Conservation (phyloP, 2,329 filamentous ascomycete species). For the Xylaria arbuscula region DNA sequence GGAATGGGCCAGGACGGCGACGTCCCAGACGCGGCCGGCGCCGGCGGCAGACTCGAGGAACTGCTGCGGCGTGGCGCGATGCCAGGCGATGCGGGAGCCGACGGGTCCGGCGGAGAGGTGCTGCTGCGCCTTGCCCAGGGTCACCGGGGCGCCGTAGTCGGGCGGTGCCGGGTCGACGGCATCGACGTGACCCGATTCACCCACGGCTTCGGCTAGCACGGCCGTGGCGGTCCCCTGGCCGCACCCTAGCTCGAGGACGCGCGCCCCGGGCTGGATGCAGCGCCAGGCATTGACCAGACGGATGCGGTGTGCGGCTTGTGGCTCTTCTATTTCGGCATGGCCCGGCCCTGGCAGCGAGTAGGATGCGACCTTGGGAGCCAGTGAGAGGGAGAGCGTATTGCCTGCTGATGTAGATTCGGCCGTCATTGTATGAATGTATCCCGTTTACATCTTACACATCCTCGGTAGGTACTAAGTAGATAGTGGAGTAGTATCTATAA, state of each 20-base stretch:
- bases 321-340: slow-evolving; percentile 35
- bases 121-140: slow-evolving; percentile 60
- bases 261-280: slow-evolving; percentile 52
- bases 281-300: slow-evolving; percentile 52
- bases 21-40: slow-evolving; percentile 52
- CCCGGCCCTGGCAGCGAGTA: slow-evolving; percentile 28
- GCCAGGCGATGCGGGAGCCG: slow-evolving; percentile 58
- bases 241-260: slow-evolving; percentile 68
- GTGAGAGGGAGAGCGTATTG: not conserved
- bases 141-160: slow-evolving; percentile 62
- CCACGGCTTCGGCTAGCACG: slow-evolving; percentile 62
- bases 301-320: slow-evolving; percentile 53
- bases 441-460: too few relatives aligned
- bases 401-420: not conserved
- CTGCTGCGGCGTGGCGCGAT: slow-evolving; percentile 52
- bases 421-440: not conserved
- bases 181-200: slow-evolving; percentile 57
- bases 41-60: slow-evolving; percentile 51
- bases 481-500: too few relatives aligned
- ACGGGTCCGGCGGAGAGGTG: slow-evolving; percentile 56
- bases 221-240: slow-evolving; percentile 69
- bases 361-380: slow-evolving; percentile 23
- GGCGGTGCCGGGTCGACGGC: slow-evolving; percentile 64
- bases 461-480: too few relatives aligned
- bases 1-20: slow-evolving; percentile 61